Evolutionary conservation across 2,329 filamentous ascomycete genomes (phyloP), one percentile per base, ranked within the genome.

Genomic region (Seiridium unicorne): DNA sequence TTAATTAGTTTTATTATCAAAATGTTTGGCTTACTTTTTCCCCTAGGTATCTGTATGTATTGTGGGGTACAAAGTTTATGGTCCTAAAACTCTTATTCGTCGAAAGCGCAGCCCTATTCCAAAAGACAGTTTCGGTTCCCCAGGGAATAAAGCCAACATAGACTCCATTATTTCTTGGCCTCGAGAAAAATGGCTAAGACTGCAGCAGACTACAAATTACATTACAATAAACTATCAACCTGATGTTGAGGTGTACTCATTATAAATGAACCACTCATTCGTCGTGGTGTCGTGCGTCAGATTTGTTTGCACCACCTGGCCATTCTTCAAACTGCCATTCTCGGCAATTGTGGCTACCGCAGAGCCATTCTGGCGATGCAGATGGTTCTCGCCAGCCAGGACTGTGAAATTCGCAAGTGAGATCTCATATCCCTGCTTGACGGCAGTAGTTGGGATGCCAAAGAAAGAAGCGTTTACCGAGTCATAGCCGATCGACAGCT

Each of bases 351-450:
- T 62, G 2, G 69, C 69, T 18, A 62, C 60, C 9, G 68, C 66
- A 2, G 64, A 65, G 7, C 68, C 64, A 13, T 65, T 57, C 10
- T 61, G 59, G 5, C 69, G 68, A 54, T 70, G 65, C 57, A 87
- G 64, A 55, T 73, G 78, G 63, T 88, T 88, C 58, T 77, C 84
- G 1, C 84, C 85, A 44, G 71, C 77, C 65, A 81, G 73, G 4
- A 89, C 84, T 0, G 85, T 87, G 69, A 89, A 88, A 62, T 87
- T 88, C 0, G 84, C 86, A 40, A 88, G 68, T 1, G 79, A 76
- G 56, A 88, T 83, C 70, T 89, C 86, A 64, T 81, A 79, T 0
- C 80, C 77, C 62, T 86, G 86, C 38, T 83, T 74, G 18, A 72
- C 77, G 18, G 79, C 70, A 32, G 85, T 76, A 1, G 79, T 84